Evolutionary conservation across 768 basidiomycete genomes (phyloP).

Genomic region (Tricholoma sp.): DNA sequence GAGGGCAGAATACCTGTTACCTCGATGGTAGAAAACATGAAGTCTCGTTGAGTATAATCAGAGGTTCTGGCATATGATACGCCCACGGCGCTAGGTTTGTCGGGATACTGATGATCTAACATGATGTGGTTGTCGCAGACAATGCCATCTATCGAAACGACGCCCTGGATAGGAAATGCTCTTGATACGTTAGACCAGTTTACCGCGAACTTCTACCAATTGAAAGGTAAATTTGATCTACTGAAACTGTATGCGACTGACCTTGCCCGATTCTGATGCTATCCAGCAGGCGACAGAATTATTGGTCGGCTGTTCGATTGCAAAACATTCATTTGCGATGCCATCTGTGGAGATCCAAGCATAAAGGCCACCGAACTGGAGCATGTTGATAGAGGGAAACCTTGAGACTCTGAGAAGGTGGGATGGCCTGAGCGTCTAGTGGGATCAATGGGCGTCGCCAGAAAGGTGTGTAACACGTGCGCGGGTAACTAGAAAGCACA

Average conservation of each 20-base stretch:
- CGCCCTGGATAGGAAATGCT: conserved; percentile 14
- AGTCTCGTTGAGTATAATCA: conserved; percentile 24
- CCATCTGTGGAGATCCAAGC: conserved; percentile 20
- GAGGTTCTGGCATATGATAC: conserved; percentile 25
- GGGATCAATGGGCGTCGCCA: background rate
- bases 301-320: conserved; percentile 2
- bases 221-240: background rate
- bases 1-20: conserved; percentile 15
- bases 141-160: conserved; percentile 20
- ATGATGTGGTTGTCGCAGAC: conserved; percentile 19
- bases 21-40: conserved; percentile 24
- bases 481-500: background rate
- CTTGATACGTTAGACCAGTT: conserved; percentile 18
- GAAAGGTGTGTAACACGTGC: background rate
- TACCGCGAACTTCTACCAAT: conserved; percentile 19
- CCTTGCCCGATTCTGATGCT: conserved; percentile 20
- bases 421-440: background rate
- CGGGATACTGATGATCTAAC: conserved; percentile 11
- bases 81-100: conserved; percentile 2
- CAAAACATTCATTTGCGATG: conserved; percentile 9
- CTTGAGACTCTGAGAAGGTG: background rate
- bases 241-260: background rate
- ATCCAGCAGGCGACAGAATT: conserved; percentile 16
- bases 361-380: conserved; percentile 7
- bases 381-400: background rate